Evolutionary conservation across 2,329 filamentous ascomycete genomes (phyloP).

Genomic region (Microsporum ferrugineum): DNA sequence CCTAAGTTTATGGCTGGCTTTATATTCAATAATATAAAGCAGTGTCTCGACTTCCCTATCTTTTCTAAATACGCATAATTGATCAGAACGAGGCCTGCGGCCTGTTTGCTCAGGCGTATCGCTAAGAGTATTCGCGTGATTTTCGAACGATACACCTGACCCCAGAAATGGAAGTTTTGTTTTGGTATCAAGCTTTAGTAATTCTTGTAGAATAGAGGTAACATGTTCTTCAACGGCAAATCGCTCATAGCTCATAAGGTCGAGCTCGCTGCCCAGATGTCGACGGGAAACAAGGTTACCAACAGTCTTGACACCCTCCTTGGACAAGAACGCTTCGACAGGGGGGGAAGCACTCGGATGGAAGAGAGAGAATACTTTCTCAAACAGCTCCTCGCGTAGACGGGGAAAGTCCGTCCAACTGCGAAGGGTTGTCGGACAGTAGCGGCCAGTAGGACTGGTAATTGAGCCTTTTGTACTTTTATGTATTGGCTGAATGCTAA

Average conservation of each 20-base stretch:
- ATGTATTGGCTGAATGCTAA: conserved; percentile 10
- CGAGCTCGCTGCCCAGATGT: not conserved
- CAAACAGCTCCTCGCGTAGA: not conserved
- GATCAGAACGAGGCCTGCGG: not conserved
- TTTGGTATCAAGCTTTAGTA: not conserved
- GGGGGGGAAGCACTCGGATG: not conserved
- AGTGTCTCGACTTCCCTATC: not conserved
- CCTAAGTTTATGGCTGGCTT: not conserved
- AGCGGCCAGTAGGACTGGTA: not conserved
- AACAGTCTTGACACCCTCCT: not conserved
- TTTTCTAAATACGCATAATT: not conserved
- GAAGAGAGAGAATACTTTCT: not conserved
- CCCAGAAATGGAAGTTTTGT: not conserved
- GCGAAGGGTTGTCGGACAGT: conserved; percentile 2
- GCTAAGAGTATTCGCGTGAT: not conserved
- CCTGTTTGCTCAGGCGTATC: not conserved
- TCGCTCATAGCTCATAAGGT: not conserved
- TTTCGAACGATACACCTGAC: not conserved
- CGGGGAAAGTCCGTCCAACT: not conserved
- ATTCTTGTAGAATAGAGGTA: not conserved
- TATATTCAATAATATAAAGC: not conserved
- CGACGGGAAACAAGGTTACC: not conserved
- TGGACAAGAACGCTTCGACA: not conserved
- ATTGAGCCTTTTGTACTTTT: conserved; percentile 7
- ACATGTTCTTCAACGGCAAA: not conserved